Percentiles rank a stretch among this genome's conserved stretches.
Conservation (phyloP, 2,329 filamentous ascomycete species). For the Ophiostoma tasmaniense region DNA sequence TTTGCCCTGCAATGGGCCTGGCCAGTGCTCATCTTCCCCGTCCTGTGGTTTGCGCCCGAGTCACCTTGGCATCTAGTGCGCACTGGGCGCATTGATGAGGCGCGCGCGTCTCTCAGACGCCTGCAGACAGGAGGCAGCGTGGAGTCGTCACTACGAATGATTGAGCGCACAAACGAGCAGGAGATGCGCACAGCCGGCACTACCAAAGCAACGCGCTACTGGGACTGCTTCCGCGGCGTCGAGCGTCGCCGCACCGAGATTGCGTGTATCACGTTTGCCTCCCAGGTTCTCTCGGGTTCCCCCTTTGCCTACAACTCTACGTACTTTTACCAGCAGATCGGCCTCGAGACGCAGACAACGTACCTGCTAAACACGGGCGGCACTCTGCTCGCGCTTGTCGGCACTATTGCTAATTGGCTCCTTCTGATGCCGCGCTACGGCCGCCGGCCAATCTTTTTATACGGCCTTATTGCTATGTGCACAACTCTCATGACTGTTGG, state of each 20-base stretch:
- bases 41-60: constrained; percentile 36
- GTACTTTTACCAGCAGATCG: constrained; percentile 23
- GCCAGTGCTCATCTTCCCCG: constrained; percentile 18
- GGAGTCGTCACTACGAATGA: constrained; percentile 31
- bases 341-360: constrained; percentile 26
- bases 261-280: constrained; percentile 31
- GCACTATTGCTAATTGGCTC: constrained; percentile 18
- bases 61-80: constrained; percentile 40
- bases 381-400: constrained; percentile 25
- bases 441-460: constrained; percentile 20
- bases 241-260: constrained; percentile 40
- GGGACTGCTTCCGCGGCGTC: constrained; percentile 39
- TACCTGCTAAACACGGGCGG: constrained; percentile 29
- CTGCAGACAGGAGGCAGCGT: constrained; percentile 26
- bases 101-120: constrained; percentile 22
- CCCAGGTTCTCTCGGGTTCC: constrained; percentile 26
- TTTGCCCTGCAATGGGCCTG: constrained; percentile 9
- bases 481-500: constrained; percentile 20
- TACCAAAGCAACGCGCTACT: constrained; percentile 34
- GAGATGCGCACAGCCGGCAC: constrained; percentile 31
- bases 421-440: constrained; percentile 18
- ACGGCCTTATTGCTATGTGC: constrained; percentile 18
- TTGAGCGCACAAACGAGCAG: constrained; percentile 36
- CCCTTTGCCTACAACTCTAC: constrained; percentile 29
- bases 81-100: constrained; percentile 30